Percentiles rank a stretch among this genome's conserved stretches.
phyloP scores from a whole-genome alignment of 306 rosid species.

The Dryas octopetala region DNA sequence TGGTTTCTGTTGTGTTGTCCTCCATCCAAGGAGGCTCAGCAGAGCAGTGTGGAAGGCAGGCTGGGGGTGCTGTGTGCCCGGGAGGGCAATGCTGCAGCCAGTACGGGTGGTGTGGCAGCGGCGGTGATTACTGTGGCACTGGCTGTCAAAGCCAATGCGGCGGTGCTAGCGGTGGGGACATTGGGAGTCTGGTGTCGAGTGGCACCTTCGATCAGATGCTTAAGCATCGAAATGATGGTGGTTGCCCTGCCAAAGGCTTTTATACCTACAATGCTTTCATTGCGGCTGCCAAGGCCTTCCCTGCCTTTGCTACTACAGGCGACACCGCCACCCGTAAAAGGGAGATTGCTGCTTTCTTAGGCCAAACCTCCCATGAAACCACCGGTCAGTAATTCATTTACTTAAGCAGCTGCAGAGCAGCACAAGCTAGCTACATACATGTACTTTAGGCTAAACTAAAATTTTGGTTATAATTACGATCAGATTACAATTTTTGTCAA shows the following conservation, averaged over 20 bases:
- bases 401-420: too few relatives aligned
- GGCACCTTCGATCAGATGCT: conserved; percentile 44
- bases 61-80: conserved; percentile 44
- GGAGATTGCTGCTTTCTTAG: conserved; percentile 75
- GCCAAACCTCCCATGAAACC: conserved; percentile 77
- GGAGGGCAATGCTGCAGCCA: conserved; percentile 53
- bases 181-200: conserved; percentile 24
- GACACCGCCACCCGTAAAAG: conserved; percentile 41
- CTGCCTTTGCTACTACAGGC: conserved; percentile 54
- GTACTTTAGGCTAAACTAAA: too few relatives aligned
- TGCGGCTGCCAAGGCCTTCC: conserved; percentile 45
- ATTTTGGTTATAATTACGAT: too few relatives aligned
- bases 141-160: conserved; percentile 54
- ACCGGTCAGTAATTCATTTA: conserved; percentile 23
- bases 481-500: too few relatives aligned
- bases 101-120: conserved; percentile 52
- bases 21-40: conserved; percentile 9
- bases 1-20: background rate
- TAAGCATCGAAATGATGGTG: conserved; percentile 47
- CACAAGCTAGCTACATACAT: too few relatives aligned
- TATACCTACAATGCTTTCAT: conserved; percentile 56
- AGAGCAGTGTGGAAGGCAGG: conserved; percentile 34
- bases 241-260: conserved; percentile 40
- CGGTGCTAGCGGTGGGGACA: conserved; percentile 25
- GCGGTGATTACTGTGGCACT: conserved; percentile 12